Conservation (phyloP, 2,329 filamentous ascomycete genomes). For the Cyphellophora attinorum region DNA sequence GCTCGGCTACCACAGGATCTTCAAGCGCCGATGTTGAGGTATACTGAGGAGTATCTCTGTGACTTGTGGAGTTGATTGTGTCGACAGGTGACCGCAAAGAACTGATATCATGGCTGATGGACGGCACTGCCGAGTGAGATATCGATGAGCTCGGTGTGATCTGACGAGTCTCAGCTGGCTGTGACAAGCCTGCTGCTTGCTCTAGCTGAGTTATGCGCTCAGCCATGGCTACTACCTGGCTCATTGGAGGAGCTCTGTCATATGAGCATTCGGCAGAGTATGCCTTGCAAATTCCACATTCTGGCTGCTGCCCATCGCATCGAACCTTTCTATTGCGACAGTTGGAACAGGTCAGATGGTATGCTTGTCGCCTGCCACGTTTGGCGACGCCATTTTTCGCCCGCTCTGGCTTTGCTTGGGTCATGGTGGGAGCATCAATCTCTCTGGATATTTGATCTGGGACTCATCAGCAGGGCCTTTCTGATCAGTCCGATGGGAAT, state of each 20-base stretch:
- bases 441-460: too few relatives aligned
- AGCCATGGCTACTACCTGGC: slow-evolving; percentile 3
- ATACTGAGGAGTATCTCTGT: slow-evolving; percentile 1
- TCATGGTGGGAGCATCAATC: too few relatives aligned
- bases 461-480: too few relatives aligned
- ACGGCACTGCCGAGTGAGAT: slow-evolving; percentile 3
- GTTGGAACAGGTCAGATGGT: slow-evolving; percentile 4
- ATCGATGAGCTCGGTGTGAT: too few relatives aligned
- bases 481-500: too few relatives aligned
- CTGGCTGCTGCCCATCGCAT: slow-evolving; percentile 53
- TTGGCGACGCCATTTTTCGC: too few relatives aligned
- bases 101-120: too few relatives aligned
- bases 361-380: slow-evolving; percentile 1
- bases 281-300: slow-evolving; percentile 27
- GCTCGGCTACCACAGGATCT: background rate
- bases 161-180: too few relatives aligned
- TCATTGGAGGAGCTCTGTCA: slow-evolving; percentile 5
- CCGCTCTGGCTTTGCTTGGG: too few relatives aligned
- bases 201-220: slow-evolving; percentile 4
- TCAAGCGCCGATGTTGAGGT: slow-evolving; percentile 3
- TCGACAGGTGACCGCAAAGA: background rate
- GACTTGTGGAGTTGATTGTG: background rate
- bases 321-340: slow-evolving; percentile 55
- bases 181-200: too few relatives aligned
- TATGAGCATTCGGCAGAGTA: slow-evolving; percentile 4